Evolutionary conservation across 83 land plant genomes (phyloP), one percentile per base, ranked within the genome.

Genomic region (Thuja plicata): DNA sequence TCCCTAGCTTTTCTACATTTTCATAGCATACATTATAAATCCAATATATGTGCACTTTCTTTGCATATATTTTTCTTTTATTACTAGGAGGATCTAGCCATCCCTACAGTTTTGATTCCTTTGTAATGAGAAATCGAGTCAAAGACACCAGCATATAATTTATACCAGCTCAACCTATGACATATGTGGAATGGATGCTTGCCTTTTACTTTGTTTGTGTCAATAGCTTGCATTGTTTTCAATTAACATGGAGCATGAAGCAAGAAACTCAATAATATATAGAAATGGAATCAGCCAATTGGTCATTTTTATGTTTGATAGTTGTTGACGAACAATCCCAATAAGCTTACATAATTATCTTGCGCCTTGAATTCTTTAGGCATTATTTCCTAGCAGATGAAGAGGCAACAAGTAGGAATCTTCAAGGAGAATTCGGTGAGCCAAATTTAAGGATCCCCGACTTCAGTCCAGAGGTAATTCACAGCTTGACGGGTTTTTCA

Each of bases 361-460:
- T n/a, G 50, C 34, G 46, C 85, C 41, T 82, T 82, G 85, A 82
- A 45, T 82, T 46, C 12, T 82, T 30, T 46, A 82, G 85, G 85
- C 85, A 82, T 82, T 24, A 82, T 82, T 45, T 82, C 55, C 85
- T 46, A 82, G 55, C 12, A 30, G n/a, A 45, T 45, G 50, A 21
- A 38, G 85, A 82, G 55, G 85, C 34, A 46, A 27, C 85, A 82
- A 82, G 85, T n/a, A 46, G 85, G 85, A 82, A 0, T 45, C 85
- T 82, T 46, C 12, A 46, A 46, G 34, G 85, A 82, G 52, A 82
- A 45, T 21, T 24, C 10, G 46, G 10, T 13, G 15, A 27, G 85
- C 85, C 52, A 27, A 46, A 82, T 46, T 82, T n/a, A 82, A 10
- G 85, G 35, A 82, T 43, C 54, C 46, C 34, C 5, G 12, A 46